A percentile compares a stretch with the other conserved stretches of the same genome.
phyloP scores from a whole-genome alignment of 2,329 filamentous ascomycete genomes.

The Xylariaceae sp. region DNA sequence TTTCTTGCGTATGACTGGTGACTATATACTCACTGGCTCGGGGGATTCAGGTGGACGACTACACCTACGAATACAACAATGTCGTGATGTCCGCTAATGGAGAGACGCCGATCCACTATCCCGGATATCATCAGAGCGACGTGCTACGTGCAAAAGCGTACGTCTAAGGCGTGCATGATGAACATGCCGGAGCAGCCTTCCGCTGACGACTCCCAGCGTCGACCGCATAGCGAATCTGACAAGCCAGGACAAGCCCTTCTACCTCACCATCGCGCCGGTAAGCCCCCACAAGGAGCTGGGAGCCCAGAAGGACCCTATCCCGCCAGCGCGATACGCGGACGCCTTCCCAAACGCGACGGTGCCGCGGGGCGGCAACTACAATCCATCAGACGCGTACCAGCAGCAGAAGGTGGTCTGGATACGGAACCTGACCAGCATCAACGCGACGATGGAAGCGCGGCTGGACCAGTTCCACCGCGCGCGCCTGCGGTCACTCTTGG shows the following conservation, averaged over 20 bases:
- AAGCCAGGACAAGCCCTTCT: no score
- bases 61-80: no score
- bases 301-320: slow-evolving; percentile 3
- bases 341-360: slow-evolving; percentile 4
- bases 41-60: no score
- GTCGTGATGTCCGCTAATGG: no score
- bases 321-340: slow-evolving; percentile 7
- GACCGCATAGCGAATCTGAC: no score
- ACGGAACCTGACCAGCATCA: slow-evolving; percentile 2
- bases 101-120: slow-evolving; percentile 11
- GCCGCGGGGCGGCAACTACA: slow-evolving; percentile 7
- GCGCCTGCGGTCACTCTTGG: slow-evolving; percentile 17
- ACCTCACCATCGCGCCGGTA: slow-evolving; percentile 4
- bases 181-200: no score
- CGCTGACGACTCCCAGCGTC: no score
- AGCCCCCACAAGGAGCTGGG: slow-evolving; percentile 5
- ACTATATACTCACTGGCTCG: no score
- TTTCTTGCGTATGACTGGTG: no score
- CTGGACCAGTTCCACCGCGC: slow-evolving; percentile 5
- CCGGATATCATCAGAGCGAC: slow-evolving; percentile 10
- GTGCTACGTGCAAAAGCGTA: slow-evolving; percentile 8
- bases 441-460: slow-evolving; percentile 3
- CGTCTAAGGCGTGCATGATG: no score
- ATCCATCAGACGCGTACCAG: slow-evolving; percentile 6
- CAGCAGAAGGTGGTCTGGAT: slow-evolving; percentile 8